These are phyloP conservation scores for Claviceps fusiformis DNA, from an alignment of 2,329 filamentous ascomycete genomes.

Conservation along the genomic window DNA sequence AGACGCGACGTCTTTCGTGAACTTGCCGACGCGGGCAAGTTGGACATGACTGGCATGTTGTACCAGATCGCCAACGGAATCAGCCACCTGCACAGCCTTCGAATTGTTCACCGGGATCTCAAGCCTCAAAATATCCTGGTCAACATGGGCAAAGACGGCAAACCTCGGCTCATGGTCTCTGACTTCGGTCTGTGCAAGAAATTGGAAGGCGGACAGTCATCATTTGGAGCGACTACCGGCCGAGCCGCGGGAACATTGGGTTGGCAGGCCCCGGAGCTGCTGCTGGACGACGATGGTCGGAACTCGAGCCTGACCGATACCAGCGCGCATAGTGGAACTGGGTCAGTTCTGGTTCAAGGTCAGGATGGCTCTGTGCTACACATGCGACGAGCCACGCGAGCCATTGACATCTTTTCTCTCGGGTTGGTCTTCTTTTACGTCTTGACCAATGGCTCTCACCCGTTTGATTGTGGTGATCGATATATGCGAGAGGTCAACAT, in stretches of 20 bases:
- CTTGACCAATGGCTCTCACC: constrained; percentile 82
- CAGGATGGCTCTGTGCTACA: constrained; percentile 45
- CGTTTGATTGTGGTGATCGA: constrained; percentile 84
- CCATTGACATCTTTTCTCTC: constrained; percentile 94
- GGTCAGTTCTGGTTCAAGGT: constrained; percentile 34
- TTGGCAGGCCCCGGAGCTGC: constrained; percentile 89
- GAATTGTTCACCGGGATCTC: constrained; percentile 92
- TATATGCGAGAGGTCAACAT: constrained; percentile 98
- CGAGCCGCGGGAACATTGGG: constrained; percentile 88
- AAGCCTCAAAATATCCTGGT: constrained; percentile 98
- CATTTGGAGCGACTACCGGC: constrained; percentile 85
- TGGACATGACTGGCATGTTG: constrained; percentile 65
- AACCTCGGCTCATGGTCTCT: constrained; percentile 80
- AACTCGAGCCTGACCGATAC: constrained; percentile 32
- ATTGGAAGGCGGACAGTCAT: constrained; percentile 84
- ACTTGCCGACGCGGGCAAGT: constrained; percentile 58
- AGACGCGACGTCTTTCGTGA: constrained; percentile 53
- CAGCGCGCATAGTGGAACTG: constrained; percentile 46
- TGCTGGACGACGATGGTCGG: constrained; percentile 62
- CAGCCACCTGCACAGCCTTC: constrained; percentile 74
- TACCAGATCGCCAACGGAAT: constrained; percentile 85
- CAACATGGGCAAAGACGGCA: constrained; percentile 53
- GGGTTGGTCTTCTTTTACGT: constrained; percentile 99
- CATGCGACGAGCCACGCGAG: constrained; percentile 70
- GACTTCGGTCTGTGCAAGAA: constrained; percentile 98